Conservation (phyloP, 805 yeast species). For the Isabelozyma gotoi region DNA sequence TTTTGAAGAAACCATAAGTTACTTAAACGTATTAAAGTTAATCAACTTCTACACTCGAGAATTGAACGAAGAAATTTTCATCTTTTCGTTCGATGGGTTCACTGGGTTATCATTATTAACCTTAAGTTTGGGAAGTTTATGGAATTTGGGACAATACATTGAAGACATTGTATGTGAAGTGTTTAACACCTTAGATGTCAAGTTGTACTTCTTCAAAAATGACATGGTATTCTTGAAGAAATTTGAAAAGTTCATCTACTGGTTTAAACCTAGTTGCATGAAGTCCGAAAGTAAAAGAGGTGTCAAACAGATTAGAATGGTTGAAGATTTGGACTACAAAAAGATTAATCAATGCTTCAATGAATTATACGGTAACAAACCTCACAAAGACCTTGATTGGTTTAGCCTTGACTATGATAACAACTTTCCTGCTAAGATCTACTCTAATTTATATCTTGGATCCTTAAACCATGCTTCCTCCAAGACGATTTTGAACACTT, state of each 20-base stretch:
- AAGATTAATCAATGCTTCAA: background rate
- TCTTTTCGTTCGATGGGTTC: constrained; percentile 38
- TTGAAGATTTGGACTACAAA: background rate
- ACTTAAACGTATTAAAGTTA: constrained; percentile 29
- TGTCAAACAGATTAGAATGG: background rate
- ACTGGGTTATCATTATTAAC: constrained; percentile 32
- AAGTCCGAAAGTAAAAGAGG: background rate
- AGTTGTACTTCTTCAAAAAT: constrained; percentile 27
- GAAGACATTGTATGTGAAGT: constrained; percentile 26
- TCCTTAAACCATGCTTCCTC: constrained; percentile 35
- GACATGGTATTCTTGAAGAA: constrained; percentile 29
- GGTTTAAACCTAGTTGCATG: constrained; percentile 2
- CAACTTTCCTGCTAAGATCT: constrained; percentile 35
- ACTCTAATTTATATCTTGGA: constrained; percentile 29
- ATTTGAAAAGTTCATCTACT: constrained; percentile 28
- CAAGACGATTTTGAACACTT: constrained; percentile 20
- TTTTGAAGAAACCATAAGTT: constrained; percentile 22
- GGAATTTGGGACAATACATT: constrained; percentile 7
- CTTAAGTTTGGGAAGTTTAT: constrained; percentile 12
- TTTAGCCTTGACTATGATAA: constrained; percentile 28
- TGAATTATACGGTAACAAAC: constrained; percentile 2
- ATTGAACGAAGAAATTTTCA: constrained; percentile 21
- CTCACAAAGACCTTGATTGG: constrained; percentile 25
- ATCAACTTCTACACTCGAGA: constrained; percentile 18
- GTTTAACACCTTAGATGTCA: constrained; percentile 13